These are phyloP conservation scores for Hanseniaspora jakobsenii DNA, from an alignment of 805 yeast genomes.

Conservation along the genomic window DNA sequence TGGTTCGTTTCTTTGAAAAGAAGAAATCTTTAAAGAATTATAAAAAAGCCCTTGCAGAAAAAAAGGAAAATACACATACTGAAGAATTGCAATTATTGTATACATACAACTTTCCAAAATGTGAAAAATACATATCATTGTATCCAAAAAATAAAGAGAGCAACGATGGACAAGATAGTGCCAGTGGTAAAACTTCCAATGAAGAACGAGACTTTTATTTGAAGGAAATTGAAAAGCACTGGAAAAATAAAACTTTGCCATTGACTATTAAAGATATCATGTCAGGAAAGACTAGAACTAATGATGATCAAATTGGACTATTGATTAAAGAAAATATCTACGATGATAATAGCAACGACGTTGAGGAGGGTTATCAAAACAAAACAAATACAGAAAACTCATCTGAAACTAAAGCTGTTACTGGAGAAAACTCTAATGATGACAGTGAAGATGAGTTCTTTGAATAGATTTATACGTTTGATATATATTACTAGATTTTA, in stretches of 20 bases:
- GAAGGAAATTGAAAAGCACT: constrained; percentile 39
- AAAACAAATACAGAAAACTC: constrained; percentile 7
- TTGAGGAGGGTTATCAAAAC: constrained; percentile 14
- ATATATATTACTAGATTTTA: neutral
- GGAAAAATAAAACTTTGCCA: constrained; percentile 45
- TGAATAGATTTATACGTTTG: constrained; percentile 23
- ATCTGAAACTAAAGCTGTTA: too few species aligned
- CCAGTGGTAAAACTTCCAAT: constrained; percentile 30
- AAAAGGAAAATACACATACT: constrained; percentile 32
- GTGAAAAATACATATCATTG: constrained; percentile 66
- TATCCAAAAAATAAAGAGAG: constrained; percentile 40
- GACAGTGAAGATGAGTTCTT: constrained; percentile 36
- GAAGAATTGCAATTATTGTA: constrained; percentile 62
- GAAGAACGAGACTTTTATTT: constrained; percentile 37
- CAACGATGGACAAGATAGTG: constrained; percentile 20
- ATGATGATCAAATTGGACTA: constrained; percentile 23
- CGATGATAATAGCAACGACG: constrained; percentile 20
- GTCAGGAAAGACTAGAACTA: constrained; percentile 28
- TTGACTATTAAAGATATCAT: constrained; percentile 40
- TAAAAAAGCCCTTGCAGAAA: constrained; percentile 31
- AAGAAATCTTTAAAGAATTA: constrained; percentile 70
- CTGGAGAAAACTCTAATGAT: constrained; percentile 19
- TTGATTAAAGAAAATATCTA: constrained; percentile 10
- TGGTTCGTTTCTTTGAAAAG: constrained; percentile 83
- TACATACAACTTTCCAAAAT: constrained; percentile 62